Base-by-base conservation (phyloP, 257 asterid species). In the Plantago major region DNA sequence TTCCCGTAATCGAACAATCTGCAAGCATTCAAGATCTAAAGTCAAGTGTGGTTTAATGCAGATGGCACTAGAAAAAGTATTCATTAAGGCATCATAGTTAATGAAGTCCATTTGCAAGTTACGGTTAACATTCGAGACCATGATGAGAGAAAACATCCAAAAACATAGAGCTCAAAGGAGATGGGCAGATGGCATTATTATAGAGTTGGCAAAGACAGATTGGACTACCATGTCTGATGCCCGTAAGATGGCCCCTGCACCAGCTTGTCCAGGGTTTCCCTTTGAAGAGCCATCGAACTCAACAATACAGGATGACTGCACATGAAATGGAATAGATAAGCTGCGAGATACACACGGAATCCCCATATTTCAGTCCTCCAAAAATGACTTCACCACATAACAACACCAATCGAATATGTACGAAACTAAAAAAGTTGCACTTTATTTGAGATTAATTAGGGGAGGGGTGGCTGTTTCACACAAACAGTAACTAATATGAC, bases 251-350 rank as follows among this genome's bases (percentile, higher is more conserved):
- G 98, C 95, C 57, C 98, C 98, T 52, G 97, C 97, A 57, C 97
- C 97, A 82, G 98, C 94, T 70, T 73, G 88, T 55, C 98, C 98
- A 58, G 98, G 98, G 64, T 90, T 90, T 54, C 98, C 98, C 78
- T 90, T 90, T 65, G 98, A 88, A 71, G 98, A 93, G 50, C 98
- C 98, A 72, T 90, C 98, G 70, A 90, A 90, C 79, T 87, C 98
- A 17, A 90, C 69, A 76, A 74, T 67, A 68, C 98, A 88, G 42
- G 98, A 82, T 66, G 81, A 66, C 98, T 90, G 83, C 45, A 73
- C 62, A 69, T 67, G 58, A 66, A 70, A 55, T 49, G 68, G 74
- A 45, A 63, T 61, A 70, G 73, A n/a, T 62, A 67, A 74, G 65
- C 62, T 73, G 70, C 67, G 50, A 67, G 69, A 67, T 53, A 50